A percentile compares a stretch with the other conserved stretches of the same genome.
phyloP scores from a whole-genome alignment of 1,284 basidiomycete genomes.

The Cryptococcus wingfieldii region DNA sequence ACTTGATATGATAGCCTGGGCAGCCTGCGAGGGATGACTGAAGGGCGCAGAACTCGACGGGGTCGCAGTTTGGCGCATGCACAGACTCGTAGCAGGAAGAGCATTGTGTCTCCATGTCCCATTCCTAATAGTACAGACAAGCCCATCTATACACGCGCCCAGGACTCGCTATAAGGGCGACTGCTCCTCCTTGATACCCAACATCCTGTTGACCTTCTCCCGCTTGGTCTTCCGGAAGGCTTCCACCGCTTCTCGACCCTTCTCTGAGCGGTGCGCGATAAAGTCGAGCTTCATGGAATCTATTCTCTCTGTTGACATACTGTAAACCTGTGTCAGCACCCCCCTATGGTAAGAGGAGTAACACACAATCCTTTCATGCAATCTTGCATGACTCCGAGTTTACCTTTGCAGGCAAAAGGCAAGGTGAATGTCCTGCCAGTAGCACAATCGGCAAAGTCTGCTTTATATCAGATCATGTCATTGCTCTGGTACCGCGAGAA shows the following conservation, averaged over 20 bases:
- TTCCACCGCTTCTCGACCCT: conserved; percentile 35
- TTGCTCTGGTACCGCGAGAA: background rate
- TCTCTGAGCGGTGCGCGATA: conserved; percentile 42
- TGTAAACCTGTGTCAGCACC: conserved; percentile 5
- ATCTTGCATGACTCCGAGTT: conserved; percentile 66
- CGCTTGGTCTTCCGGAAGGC: conserved; percentile 23
- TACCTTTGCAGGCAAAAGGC: conserved; percentile 71
- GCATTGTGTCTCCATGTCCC: too few relatives aligned
- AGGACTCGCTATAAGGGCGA: too few relatives aligned
- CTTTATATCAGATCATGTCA: background rate
- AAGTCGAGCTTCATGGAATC: conserved; percentile 46
- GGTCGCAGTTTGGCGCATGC: too few relatives aligned
- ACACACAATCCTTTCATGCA: conserved; percentile 79
- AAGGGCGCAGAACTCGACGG: too few relatives aligned
- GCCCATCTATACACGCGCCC: background rate
- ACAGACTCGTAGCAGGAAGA: too few relatives aligned
- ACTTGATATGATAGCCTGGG: too few relatives aligned
- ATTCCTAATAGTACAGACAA: too few relatives aligned
- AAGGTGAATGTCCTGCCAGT: conserved; percentile 75
- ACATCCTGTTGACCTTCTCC: conserved; percentile 28
- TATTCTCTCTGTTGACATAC: conserved; percentile 37
- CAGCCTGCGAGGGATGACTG: too few relatives aligned
- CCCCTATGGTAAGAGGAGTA: background rate
- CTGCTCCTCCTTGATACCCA: conserved; percentile 25
- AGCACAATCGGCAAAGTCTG: conserved; percentile 80